These are phyloP conservation scores for Rosa lucieae DNA, from an alignment of 306 rosid genomes.

Conservation along the genomic window DNA sequence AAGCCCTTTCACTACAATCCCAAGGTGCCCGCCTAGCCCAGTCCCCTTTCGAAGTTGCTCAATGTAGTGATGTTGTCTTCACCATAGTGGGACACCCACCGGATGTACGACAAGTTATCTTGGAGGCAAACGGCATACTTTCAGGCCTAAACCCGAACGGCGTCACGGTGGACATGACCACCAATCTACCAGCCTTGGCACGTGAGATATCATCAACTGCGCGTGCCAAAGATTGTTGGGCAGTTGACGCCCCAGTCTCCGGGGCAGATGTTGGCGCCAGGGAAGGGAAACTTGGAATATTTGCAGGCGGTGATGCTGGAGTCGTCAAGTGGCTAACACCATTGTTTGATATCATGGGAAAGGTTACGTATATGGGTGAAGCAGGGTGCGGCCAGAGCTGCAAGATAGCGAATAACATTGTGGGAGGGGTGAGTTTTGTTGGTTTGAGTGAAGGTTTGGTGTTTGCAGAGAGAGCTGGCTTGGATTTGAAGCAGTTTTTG, in stretches of 20 bases:
- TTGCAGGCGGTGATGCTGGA: slow-evolving; percentile 52
- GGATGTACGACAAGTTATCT: slow-evolving; percentile 59
- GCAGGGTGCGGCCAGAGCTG: slow-evolving; percentile 76
- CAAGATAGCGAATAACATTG: slow-evolving; percentile 74
- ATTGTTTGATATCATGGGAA: slow-evolving; percentile 50
- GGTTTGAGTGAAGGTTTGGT: slow-evolving; percentile 73
- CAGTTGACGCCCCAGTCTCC: slow-evolving; percentile 80
- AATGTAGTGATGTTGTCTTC: slow-evolving; percentile 47
- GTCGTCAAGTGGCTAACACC: slow-evolving; percentile 67
- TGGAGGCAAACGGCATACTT: slow-evolving; percentile 38
- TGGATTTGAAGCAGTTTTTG: slow-evolving; percentile 46
- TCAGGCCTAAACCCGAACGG: slow-evolving; percentile 46
- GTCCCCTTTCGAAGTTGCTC: slow-evolving; percentile 50
- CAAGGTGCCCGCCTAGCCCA: slow-evolving; percentile 48
- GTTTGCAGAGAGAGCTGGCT: slow-evolving; percentile 63
- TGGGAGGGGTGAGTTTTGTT: slow-evolving; percentile 45
- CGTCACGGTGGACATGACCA: slow-evolving; percentile 64
- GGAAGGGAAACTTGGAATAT: slow-evolving; percentile 67
- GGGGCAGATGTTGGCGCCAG: slow-evolving; percentile 84
- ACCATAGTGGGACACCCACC: slow-evolving; percentile 81
- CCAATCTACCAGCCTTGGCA: slow-evolving; percentile 73
- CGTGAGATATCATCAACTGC: slow-evolving; percentile 43
- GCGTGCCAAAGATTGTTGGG: slow-evolving; percentile 42
- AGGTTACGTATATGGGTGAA: slow-evolving; percentile 50
- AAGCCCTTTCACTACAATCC: slow-evolving; percentile 54